Evolutionary conservation across 225 moss, liverwort and hornwort species (phyloP), one percentile per base, ranked within the genome.

Genomic region (Takakia lepidozioides): DNA sequence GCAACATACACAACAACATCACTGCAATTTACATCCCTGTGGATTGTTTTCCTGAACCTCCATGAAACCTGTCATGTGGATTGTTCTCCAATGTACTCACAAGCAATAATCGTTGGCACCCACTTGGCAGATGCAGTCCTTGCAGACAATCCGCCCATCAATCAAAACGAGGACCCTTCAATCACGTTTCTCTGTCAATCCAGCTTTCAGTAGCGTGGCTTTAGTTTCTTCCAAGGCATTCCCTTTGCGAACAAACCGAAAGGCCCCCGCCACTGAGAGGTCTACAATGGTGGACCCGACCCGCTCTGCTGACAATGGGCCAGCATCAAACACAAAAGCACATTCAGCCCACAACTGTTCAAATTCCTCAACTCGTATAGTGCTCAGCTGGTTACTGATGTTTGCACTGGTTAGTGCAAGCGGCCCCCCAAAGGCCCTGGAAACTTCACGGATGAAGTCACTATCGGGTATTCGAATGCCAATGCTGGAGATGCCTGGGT

Each of bases 271-370:
- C 8, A 64, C 40, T 13, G 87, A 71, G 18, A 95, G 82, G 61
- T 95, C 86, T 13, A 87, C 84, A 43, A 95, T 84, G n/a, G 95
- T 90, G 13, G 95, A 95, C 21, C 90, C 95, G 1, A 70, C 80
- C 44, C 95, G 74, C 1, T 80, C 84, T 0, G 75, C 69, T 3
- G 82, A 82, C 27, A 90, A 55, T 27, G 47, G 57, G 9, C 95
- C 95, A 5, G 82, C 90, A 59, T 87, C 77, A 32, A 86, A 87
- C 13, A 95, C 63, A 5, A 72, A 66, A 0, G 69, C 76, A 48
- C 89, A 90, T 8, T 67, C 67, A 3, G 59, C 65, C 93, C 93
- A 95, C 32, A 95, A 61, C 50, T 86, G 74, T 66, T 64, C 55
- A 42, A 95, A 95, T 51, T 95, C 90, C 29, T 73, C 74, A 27